A percentile compares a stretch with the other conserved stretches of the same genome.
Conservation (phyloP, 2,329 filamentous ascomycete species). For the Diaporthe ampelina region DNA sequence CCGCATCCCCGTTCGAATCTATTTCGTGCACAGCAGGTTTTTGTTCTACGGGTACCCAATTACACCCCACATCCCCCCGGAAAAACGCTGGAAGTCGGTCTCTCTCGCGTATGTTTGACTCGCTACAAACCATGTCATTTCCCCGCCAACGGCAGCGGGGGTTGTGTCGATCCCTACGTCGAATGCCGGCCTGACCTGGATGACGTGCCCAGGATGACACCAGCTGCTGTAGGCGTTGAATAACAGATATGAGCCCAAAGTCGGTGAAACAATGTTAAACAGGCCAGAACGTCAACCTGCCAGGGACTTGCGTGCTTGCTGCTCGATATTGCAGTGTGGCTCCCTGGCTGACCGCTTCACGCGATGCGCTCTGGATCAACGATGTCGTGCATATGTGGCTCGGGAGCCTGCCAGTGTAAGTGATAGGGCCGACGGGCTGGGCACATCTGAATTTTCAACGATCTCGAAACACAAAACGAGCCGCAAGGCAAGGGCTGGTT, state of each 20-base stretch:
- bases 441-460: not conserved
- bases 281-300: constrained; percentile 1
- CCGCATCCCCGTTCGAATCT: not conserved
- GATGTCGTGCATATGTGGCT: not conserved
- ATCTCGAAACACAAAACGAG: not conserved
- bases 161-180: constrained; percentile 1
- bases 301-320: constrained; percentile 32
- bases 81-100: constrained; percentile 15
- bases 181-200: constrained; percentile 7
- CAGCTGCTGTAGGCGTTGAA: not conserved
- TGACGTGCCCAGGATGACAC: constrained; percentile 10
- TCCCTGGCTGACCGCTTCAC: not conserved
- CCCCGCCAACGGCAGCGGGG: constrained; percentile 21
- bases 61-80: not conserved
- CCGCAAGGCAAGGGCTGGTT: not conserved
- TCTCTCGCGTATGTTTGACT: not conserved
- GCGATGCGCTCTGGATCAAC: not conserved
- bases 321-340: constrained; percentile 14
- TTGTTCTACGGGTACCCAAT: not conserved
- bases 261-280: not conserved
- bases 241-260: not conserved
- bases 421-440: not conserved
- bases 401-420: not conserved
- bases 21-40: not conserved
- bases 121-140: not conserved